Evolutionary conservation across 2,329 filamentous ascomycete species (phyloP), one percentile per base, ranked within the genome.

Genomic region (Fusarium secorum): DNA sequence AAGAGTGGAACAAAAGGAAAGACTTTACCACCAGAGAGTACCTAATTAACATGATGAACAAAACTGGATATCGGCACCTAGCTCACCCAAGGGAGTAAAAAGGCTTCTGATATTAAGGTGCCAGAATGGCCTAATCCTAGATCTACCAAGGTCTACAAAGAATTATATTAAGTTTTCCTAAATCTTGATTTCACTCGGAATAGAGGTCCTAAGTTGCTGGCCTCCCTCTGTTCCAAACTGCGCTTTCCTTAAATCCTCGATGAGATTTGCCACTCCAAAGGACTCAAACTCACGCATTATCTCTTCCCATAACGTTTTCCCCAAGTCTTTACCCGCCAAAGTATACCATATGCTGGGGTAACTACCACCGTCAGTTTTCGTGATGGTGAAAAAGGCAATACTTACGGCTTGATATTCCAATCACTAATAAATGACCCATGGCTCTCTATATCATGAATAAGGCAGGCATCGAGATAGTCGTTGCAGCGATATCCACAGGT

Each of bases 311-410:
- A 49, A 5, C 4, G 3, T 24, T 24, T 24, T 11, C 5, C 5
- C 5, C 5, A 33, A 18, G 3, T 24, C n/a, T 14, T 18, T 17
- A 5, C 45, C 45, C 15, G 3, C 3, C 3, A n/a, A 7, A 2
- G 2, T 22, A 18, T 49, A 49, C 45, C 28, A 33, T 33, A 49
- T 24, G 0, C 0, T 3, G 2, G 45, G 45, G n/a, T 22, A 33
- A 3, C 45, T 48, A 11, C 17, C 3, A 8, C 7, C 20, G 13
- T 13, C 8, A n/a, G 26, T 30, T 28, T 22, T 4, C 6, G 10
- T 22, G 4, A 6, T 11, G 3, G 6, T 11, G n/a, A 17, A n/a
- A 48, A 18, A 2, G 41, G 44, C 3, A 22, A 49, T 49, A 33
- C 45, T 1, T 24, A 49, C 45, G 45, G n/a, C 28, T 49, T 49